Percentiles rank a stretch among this genome's conserved stretches.
Evolutionary conservation across 2,329 filamentous ascomycete species (phyloP).

Genomic region (Mollisia scopiformis): DNA sequence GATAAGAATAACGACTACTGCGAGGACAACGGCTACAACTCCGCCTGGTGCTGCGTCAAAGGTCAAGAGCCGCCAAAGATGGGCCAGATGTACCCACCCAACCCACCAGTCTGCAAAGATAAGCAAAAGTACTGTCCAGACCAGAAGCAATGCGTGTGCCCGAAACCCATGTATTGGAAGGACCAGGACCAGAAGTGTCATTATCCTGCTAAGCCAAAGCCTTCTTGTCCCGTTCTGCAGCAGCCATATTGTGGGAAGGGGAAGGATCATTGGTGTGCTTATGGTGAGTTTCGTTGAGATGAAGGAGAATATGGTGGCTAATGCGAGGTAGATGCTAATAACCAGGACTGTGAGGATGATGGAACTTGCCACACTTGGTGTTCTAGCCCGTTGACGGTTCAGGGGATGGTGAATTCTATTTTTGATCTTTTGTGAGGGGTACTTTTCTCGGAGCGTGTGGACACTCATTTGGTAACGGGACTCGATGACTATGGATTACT

Average conservation of each 20-base stretch:
- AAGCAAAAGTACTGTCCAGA: constrained; percentile 2
- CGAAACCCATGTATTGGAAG: not conserved
- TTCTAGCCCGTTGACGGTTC: not conserved
- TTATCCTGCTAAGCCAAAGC: not conserved
- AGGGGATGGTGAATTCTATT: not conserved
- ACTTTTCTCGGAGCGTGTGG: too few relatives aligned
- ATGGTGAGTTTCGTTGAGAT: not conserved
- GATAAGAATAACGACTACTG: constrained; percentile 1
- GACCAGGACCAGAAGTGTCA: constrained; percentile 1
- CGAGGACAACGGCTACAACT: constrained; percentile 1
- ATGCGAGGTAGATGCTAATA: not conserved
- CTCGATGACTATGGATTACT: too few relatives aligned
- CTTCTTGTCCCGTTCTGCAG: not conserved
- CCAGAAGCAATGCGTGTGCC: constrained; percentile 1
- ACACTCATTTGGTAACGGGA: too few relatives aligned
- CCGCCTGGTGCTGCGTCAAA: not conserved
- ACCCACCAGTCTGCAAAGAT: constrained; percentile 2
- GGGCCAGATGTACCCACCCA: not conserved
- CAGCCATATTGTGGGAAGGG: constrained; percentile 1
- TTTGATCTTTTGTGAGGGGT: not conserved
- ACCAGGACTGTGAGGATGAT: not conserved
- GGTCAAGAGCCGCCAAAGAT: not conserved
- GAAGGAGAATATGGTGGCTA: not conserved
- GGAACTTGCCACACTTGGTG: not conserved
- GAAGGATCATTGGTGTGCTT: not conserved